Base-by-base conservation (phyloP, 2,329 filamentous ascomycete genomes). In the Elsinoe perseae region DNA sequence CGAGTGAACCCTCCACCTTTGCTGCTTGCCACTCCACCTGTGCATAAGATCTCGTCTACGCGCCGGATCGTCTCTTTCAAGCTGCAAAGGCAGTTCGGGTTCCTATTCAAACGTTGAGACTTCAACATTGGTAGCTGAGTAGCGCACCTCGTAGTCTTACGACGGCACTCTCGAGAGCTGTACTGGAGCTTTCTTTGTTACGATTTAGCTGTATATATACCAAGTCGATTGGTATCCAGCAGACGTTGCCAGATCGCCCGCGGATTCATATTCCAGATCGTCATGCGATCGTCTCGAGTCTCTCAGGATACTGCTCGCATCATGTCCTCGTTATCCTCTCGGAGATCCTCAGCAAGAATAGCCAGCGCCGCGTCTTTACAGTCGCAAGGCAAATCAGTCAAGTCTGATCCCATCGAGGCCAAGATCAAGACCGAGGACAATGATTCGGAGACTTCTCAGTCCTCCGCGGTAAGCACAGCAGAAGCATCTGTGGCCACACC, bases 221-320 rank as follows among this genome's bases (percentile, higher is more conserved):
- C 32, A 34, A 57, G 21, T 30, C 12, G 7, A 25, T 23, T 27
- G 40, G 20, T 21, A 18, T 27, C 4, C 12, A 36, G 9, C n/a
- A 3, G 32, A n/a, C n/a, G n/a, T n/a, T n/a, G n/a, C n/a, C n/a
- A n/a, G n/a, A n/a, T n/a, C n/a, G n/a, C n/a, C 12, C 4, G n/a
- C 32, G 12, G 10, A 5, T 36, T 14, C 12, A 14, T 4, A 9
- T 14, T 36, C 32, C 5, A 36, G 3, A 4, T 3, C n/a, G 16
- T 9, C 8, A 61, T 61, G 60, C 52, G 55, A 21, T 60, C 58
- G 3, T 61, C 60, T 10, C 42, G 42, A 20, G 54, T 60, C 3
- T 61, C 58, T 27, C 58, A 53, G 42, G 60, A 61, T 8, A 61
- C 60, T 23, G 50, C 58, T 14, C 58, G 53, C 1, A 54, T 61